Evolutionary conservation across 2,329 filamentous ascomycete genomes (phyloP), one percentile per base, ranked within the genome.

Genomic region (Beauveria rudraprayagi): DNA sequence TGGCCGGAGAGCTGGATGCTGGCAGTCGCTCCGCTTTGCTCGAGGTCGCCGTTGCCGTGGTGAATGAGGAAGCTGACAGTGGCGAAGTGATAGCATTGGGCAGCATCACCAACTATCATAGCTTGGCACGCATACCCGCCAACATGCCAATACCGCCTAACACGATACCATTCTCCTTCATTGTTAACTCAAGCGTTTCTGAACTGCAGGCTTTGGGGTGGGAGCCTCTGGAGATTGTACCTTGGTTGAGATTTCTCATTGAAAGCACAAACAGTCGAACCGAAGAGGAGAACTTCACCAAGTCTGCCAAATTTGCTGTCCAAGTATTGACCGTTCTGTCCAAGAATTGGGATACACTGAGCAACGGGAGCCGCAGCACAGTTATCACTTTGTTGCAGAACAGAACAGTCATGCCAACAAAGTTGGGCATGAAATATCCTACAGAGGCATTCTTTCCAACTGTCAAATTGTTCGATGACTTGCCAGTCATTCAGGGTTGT

Each of bases 401-500:
- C 2, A 80, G 88, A 55, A 83, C 91, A 0, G 83, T 96, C 30
- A 90, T 99, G 70, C 94, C 94, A 0, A 97, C 94, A 0, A 97
- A 91, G 70, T 75, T 87, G 65, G 94, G 94, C 8, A 95, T 99
- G 92, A 88, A 80, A 67, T 89, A 84, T 66, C 94, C 94, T 5
- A 76, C 79, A 3, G 92, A 97, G 65, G 87, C 94, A 0, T 99
- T 97, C 73, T 97, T 99, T 69, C 86, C 90, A 2, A 89, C 85
- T n/a, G 94, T 99, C 43, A 94, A 91, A 71, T 78, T 99, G 0
- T 99, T 99, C 69, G 92, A 97, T 64, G 94, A 99, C 70, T 78
- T 99, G 17, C 92, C 94, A 0, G 87, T 88, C 14, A 86, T 97
- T 1, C 84, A 87, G 65, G 85, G 84, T 14, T 85, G 92, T 48